These are phyloP conservation scores for Capronia americana DNA, from an alignment of 2,329 filamentous ascomycete genomes.

Conservation along the genomic window DNA sequence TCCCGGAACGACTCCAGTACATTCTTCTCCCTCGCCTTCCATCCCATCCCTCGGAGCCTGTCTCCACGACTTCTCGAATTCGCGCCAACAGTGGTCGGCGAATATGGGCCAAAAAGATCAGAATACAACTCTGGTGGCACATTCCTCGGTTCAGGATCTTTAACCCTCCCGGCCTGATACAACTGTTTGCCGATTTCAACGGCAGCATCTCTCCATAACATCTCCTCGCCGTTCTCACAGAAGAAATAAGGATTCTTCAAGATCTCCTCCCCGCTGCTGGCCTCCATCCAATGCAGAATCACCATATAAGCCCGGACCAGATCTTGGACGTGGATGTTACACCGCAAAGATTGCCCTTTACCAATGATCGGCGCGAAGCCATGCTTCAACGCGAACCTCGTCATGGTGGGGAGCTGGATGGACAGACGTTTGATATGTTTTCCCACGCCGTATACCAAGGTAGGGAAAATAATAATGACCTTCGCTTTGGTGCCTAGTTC, in stretches of 20 bases:
- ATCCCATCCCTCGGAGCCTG: constrained; percentile 54
- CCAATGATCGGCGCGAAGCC: constrained; percentile 55
- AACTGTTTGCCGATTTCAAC: constrained; percentile 48
- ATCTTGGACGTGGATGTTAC: constrained; percentile 57
- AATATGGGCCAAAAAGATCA: constrained; percentile 51
- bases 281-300: constrained; percentile 54
- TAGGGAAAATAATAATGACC: constrained; percentile 56
- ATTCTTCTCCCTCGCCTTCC: constrained; percentile 54
- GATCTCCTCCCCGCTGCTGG: constrained; percentile 40
- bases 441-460: constrained; percentile 55
- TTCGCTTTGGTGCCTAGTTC: constrained; percentile 50
- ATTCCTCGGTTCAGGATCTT: constrained; percentile 46
- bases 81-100: constrained; percentile 48
- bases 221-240: constrained; percentile 51
- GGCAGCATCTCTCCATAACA: constrained; percentile 53
- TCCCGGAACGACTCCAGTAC: constrained; percentile 49
- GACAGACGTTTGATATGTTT: constrained; percentile 49
- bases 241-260: constrained; percentile 58
- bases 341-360: constrained; percentile 50
- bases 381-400: constrained; percentile 57
- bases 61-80: constrained; percentile 54
- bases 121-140: constrained; percentile 48
- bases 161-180: constrained; percentile 48
- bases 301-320: constrained; percentile 54
- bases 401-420: constrained; percentile 56